Conservation (phyloP, 1,284 basidiomycete genomes). For the Termitomyces sp. region DNA sequence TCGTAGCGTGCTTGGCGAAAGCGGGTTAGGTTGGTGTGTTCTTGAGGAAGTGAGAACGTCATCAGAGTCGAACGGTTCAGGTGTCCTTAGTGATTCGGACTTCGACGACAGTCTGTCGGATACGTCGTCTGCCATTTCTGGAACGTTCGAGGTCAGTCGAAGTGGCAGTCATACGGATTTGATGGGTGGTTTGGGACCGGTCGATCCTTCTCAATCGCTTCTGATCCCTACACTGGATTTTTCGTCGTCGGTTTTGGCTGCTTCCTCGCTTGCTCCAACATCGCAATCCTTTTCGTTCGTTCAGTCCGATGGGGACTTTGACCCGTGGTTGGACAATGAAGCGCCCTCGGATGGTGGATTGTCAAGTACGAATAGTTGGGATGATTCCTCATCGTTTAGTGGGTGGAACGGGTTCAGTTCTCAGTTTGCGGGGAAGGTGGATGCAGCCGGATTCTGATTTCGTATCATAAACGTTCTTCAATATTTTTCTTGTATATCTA, state of each 20-base stretch:
- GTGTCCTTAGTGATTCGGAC: slow-evolving; percentile 21
- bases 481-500: background rate
- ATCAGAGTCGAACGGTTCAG: slow-evolving; percentile 22
- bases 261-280: slow-evolving; percentile 15
- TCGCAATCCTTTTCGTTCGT: slow-evolving; percentile 12
- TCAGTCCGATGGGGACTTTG: slow-evolving; percentile 20
- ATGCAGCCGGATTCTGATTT: background rate
- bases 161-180: slow-evolving; percentile 7
- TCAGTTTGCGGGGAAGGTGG: slow-evolving; percentile 15
- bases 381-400: slow-evolving; percentile 17
- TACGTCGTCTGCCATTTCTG: slow-evolving; percentile 16
- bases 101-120: slow-evolving; percentile 20
- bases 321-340: slow-evolving; percentile 24
- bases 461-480: background rate
- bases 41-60: slow-evolving; percentile 45
- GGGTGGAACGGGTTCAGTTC: slow-evolving; percentile 23
- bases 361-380: slow-evolving; percentile 15
- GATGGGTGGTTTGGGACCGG: slow-evolving; percentile 1
- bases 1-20: slow-evolving; percentile 60
- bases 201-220: slow-evolving; percentile 52
- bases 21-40: slow-evolving; percentile 65
- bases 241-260: slow-evolving; percentile 33
- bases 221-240: slow-evolving; percentile 69
- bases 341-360: slow-evolving; percentile 14
- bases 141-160: slow-evolving; percentile 10